These are phyloP conservation scores for Rhodotorula mucilaginosa DNA, from an alignment of 1,284 basidiomycete species.

Conservation along the genomic window DNA sequence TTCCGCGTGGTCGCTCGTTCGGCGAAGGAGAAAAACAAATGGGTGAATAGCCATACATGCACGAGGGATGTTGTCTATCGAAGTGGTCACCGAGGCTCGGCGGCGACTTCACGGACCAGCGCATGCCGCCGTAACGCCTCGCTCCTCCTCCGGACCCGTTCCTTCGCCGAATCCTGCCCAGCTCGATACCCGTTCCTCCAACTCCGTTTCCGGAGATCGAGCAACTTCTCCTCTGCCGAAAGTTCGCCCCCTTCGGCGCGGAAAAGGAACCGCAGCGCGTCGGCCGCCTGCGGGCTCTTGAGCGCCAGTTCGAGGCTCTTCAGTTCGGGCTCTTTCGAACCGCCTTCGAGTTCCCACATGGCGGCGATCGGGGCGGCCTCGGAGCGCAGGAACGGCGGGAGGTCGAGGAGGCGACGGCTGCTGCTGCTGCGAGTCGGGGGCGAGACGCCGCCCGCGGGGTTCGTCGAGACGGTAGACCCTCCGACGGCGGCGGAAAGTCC, in stretches of 20 bases:
- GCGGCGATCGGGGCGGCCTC: conserved; percentile 35
- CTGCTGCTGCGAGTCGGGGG: too few relatives aligned
- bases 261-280: conserved; percentile 22
- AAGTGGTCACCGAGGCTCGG: too few relatives aligned
- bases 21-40: too few relatives aligned
- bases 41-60: too few relatives aligned
- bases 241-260: background rate
- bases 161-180: background rate
- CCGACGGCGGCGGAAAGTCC: background rate
- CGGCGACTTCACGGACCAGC: background rate
- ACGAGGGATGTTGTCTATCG: too few relatives aligned
- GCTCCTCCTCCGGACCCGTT: background rate
- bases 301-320: conserved; percentile 25
- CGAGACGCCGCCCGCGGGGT: background rate
- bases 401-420: background rate
- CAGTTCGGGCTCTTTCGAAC: conserved; percentile 18
- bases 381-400: conserved; percentile 13
- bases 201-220: background rate
- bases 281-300: conserved; percentile 9
- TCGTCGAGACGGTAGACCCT: background rate
- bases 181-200: background rate
- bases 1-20: too few relatives aligned
- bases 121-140: background rate
- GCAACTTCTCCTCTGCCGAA: background rate
- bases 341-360: conserved; percentile 31